Percentiles rank a stretch among this genome's conserved stretches.
Evolutionary conservation across 257 asterid genomes (phyloP).

Genomic region (Petunia axillaris): DNA sequence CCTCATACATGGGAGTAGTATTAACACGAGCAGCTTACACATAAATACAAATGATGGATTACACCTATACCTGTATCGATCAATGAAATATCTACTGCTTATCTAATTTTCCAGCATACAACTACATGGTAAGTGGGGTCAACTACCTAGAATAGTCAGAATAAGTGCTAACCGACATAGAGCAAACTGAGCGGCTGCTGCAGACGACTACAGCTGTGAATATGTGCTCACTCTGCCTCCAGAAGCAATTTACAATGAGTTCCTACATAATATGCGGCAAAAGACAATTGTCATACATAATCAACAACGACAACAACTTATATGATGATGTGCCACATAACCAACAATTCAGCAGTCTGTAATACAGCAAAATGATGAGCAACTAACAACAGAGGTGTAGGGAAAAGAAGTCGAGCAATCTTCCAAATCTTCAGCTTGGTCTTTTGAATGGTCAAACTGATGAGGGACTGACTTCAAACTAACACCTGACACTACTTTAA

Average conservation of each 20-base stretch:
- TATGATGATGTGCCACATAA: background rate
- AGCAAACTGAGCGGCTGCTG: constrained; percentile 1
- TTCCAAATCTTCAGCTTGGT: constrained; percentile 20
- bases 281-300: constrained; percentile 13
- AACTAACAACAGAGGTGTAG: constrained; percentile 15
- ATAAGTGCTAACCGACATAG: background rate
- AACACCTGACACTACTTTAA: too few relatives aligned
- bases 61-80: background rate
- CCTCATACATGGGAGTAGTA: background rate
- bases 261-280: constrained; percentile 18
- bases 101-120: constrained; percentile 19
- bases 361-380: constrained; percentile 9
- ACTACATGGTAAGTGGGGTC: constrained; percentile 16
- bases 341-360: constrained; percentile 3
- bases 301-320: background rate
- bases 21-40: background rate
- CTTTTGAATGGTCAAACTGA: background rate
- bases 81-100: background rate
- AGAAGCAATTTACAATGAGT: constrained; percentile 8
- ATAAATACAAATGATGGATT: background rate
- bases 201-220: constrained; percentile 18
- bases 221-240: background rate
- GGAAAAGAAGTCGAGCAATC: constrained; percentile 1
- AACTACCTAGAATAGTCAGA: constrained; percentile 12
- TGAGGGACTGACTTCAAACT: too few relatives aligned